A percentile compares a stretch with the other conserved stretches of the same genome.
Conservation (phyloP, 2,329 filamentous ascomycete species). For the Colletotrichum kahawae region DNA sequence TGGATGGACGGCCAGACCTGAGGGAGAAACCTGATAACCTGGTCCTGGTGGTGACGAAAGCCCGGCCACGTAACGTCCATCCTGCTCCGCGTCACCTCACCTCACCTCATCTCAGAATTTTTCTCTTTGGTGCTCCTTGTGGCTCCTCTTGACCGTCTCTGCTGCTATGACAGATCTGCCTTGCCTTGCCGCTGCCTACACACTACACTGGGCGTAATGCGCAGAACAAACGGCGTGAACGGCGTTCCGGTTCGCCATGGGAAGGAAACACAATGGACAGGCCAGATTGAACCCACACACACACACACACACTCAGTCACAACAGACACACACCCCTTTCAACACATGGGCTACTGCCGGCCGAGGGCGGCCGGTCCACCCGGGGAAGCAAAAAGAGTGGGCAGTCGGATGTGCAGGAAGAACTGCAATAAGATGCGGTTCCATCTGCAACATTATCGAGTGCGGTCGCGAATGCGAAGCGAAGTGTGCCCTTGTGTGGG, state of each 20-base stretch:
- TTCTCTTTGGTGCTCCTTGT: neutral
- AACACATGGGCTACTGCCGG: neutral
- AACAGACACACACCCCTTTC: neutral
- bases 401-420: neutral
- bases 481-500: neutral
- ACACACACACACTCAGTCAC: neutral
- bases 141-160: neutral
- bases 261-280: neutral
- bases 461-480: neutral
- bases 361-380: neutral
- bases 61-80: neutral
- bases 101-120: neutral
- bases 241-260: neutral
- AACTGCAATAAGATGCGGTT: neutral
- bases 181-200: neutral
- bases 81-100: neutral
- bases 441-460: neutral
- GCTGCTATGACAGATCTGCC: neutral
- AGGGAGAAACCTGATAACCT: neutral
- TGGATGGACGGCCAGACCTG: neutral
- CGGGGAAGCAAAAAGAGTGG: neutral
- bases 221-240: neutral
- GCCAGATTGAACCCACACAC: neutral
- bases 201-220: neutral
- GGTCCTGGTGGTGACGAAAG: neutral